A percentile compares a stretch with the other conserved stretches of the same genome.
phyloP scores from a whole-genome alignment of 2,329 filamentous ascomycete species.

The Penicillium hesseltinei region DNA sequence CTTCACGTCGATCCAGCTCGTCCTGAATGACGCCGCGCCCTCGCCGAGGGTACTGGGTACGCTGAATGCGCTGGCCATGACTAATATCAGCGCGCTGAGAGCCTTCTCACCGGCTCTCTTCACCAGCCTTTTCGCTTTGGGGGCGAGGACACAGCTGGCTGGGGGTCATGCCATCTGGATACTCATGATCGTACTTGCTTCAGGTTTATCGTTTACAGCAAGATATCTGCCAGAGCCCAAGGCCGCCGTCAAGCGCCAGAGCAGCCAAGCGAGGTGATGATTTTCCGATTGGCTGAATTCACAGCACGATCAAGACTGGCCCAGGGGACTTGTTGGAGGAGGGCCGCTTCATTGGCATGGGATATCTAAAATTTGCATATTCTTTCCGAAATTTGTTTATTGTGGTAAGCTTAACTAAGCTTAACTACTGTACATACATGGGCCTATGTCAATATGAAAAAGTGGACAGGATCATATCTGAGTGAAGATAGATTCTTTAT shows the following conservation, averaged over 20 bases:
- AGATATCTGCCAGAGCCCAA: constrained; percentile 19
- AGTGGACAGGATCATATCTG: too few relatives aligned
- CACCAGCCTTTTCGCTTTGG: constrained; percentile 66
- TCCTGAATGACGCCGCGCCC: constrained; percentile 71
- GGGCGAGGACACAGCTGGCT: constrained; percentile 61
- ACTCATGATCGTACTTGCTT: constrained; percentile 36
- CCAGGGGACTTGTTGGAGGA: not conserved
- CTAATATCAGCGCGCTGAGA: constrained; percentile 59
- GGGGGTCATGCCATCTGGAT: constrained; percentile 64
- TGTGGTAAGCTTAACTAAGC: not conserved
- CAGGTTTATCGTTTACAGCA: constrained; percentile 31
- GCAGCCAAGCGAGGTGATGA: not conserved
- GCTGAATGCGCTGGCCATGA: constrained; percentile 68
- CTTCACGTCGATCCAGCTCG: constrained; percentile 70
- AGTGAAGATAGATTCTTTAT: not conserved
- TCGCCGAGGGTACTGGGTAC: constrained; percentile 64
- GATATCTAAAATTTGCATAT: not conserved
- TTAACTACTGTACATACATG: not conserved
- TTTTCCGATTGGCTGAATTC: not conserved
- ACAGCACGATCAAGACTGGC: not conserved
- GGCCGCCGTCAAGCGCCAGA: not conserved
- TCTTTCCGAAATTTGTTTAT: not conserved
- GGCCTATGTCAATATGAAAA: not conserved
- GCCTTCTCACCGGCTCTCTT: constrained; percentile 66
- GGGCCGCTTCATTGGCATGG: not conserved